phyloP scores from a whole-genome alignment of 164 flowering plant genomes.

The Annona squamosa region DNA sequence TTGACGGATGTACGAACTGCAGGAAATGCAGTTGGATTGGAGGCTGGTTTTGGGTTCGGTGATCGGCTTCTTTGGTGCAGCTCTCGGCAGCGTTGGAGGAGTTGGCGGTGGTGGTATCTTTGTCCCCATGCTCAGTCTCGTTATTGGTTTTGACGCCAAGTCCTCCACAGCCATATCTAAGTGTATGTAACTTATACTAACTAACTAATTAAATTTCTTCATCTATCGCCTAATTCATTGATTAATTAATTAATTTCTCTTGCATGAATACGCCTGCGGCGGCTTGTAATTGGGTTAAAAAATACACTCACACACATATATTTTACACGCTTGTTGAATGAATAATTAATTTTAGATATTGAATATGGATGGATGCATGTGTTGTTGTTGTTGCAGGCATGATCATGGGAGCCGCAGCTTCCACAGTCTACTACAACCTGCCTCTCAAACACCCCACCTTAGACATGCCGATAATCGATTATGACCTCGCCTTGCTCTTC shows the following conservation, averaged over 20 bases:
- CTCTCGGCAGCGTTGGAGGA: conserved; percentile 53
- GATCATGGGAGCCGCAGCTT: conserved; percentile 54
- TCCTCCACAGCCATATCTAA: conserved; percentile 56
- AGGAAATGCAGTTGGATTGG: conserved; percentile 48
- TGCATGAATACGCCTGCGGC: too few relatives aligned
- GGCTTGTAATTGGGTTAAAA: too few relatives aligned
- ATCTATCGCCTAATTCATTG: background rate
- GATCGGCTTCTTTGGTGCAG: conserved; percentile 51
- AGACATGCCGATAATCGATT: conserved; percentile 51
- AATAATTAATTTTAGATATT: too few relatives aligned
- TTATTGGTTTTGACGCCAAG: conserved; percentile 54
- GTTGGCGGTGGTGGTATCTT: conserved; percentile 67
- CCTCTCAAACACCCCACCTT: conserved; percentile 47
- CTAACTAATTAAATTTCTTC: background rate
- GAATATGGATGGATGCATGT: too few relatives aligned
- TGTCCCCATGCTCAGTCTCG: conserved; percentile 55
- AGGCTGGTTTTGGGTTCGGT: conserved; percentile 35
- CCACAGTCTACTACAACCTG: conserved; percentile 47
- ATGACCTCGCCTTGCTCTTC: conserved; percentile 50
- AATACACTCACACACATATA: too few relatives aligned
- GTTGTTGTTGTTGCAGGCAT: conserved; percentile 29
- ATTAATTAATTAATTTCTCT: background rate
- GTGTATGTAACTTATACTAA: conserved; percentile 22
- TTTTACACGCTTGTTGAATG: too few relatives aligned
- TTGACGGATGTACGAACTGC: background rate